Base-by-base conservation (phyloP, 2,329 filamentous ascomycete species). In the Macroventuria anomochaeta region DNA sequence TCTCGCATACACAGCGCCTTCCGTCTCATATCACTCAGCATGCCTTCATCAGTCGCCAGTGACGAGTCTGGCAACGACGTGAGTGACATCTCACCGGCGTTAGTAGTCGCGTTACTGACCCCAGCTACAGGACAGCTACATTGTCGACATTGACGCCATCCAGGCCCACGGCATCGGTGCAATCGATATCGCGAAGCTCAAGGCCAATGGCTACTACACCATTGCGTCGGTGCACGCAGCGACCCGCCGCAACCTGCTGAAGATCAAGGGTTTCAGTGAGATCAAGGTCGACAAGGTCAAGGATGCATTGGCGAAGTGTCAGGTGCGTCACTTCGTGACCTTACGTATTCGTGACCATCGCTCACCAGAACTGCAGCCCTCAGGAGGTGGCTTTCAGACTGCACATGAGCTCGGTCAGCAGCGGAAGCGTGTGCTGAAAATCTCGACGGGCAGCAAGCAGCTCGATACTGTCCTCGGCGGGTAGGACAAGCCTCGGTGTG, bases 271-370 rank as follows among this genome's bases (percentile, higher is more conserved):
- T 7, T 88, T 88, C 72, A 88, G 85, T 52, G 86, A 88, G 68
- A 79, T 85, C 65, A 89, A 89, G 70, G 86, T 88, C 3, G 86
- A 89, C 59, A 89, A 88, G 70, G 81, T 89, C 68, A 88, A 87
- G 66, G 87, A 89, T 61, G 86, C 86, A 41, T 80, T 85, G 47
- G 78, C 79, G 38, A 87, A 87, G 70, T 85, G 82, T 54, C 75
- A 83, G 70, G 83, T 85, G 42, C 13, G 11, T 36, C 31, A 8
- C 11, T 8, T 23, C 48, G 11, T 49, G 12, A 20, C 29, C 2
- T 23, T 20, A 8, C 23, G 51, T 41, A 23, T 18, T 23, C n/a
- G 42, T 17, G 7, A 25, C 18, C n/a, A 20, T 51, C 15, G 36
- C 57, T 68, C n/a, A 70, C 47, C 7, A 12, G 3, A 6, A 0